These are phyloP conservation scores for Capsella bursapastoris DNA, from an alignment of 345 rosid species.

Conservation along the genomic window DNA sequence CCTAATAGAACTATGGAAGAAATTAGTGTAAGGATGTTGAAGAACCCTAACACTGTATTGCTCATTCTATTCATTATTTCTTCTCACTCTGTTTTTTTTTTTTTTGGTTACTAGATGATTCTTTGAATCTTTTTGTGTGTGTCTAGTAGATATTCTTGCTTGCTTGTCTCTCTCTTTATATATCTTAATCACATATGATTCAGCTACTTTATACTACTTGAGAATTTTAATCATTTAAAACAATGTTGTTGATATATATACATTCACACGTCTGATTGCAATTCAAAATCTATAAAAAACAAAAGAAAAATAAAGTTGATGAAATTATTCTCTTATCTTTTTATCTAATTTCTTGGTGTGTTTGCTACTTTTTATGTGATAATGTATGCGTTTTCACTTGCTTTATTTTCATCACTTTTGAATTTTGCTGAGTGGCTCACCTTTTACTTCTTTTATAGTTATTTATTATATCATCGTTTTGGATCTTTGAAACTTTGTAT, in stretches of 20 bases:
- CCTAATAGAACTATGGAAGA: conserved; percentile 90
- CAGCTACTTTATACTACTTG: conserved; percentile 33
- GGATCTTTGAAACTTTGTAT: conserved; percentile 37
- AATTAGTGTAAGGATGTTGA: conserved; percentile 79
- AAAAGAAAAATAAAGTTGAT: conserved; percentile 18
- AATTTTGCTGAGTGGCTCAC: conserved; percentile 31
- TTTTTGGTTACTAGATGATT: neutral
- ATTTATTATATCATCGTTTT: neutral
- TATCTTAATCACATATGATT: conserved; percentile 28
- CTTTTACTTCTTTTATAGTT: neutral
- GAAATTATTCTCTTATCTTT: conserved; percentile 28
- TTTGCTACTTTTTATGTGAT: conserved; percentile 41
- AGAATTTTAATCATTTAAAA: neutral
- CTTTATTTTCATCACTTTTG: conserved; percentile 40
- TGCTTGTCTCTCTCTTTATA: conserved; percentile 29
- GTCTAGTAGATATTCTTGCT: neutral
- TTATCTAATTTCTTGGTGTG: conserved; percentile 29
- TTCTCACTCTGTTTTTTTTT: conserved; percentile 2
- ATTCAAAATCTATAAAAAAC: neutral
- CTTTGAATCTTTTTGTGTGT: conserved; percentile 27
- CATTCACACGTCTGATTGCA: conserved; percentile 35
- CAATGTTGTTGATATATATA: conserved; percentile 1
- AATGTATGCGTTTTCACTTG: conserved; percentile 42
- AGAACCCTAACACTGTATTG: conserved; percentile 78
- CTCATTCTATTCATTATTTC: conserved; percentile 72